Percentiles rank a stretch among this genome's conserved stretches.
These are phyloP conservation scores for Suillus decipiens DNA, from an alignment of 768 basidiomycete genomes.

Conservation along the genomic window DNA sequence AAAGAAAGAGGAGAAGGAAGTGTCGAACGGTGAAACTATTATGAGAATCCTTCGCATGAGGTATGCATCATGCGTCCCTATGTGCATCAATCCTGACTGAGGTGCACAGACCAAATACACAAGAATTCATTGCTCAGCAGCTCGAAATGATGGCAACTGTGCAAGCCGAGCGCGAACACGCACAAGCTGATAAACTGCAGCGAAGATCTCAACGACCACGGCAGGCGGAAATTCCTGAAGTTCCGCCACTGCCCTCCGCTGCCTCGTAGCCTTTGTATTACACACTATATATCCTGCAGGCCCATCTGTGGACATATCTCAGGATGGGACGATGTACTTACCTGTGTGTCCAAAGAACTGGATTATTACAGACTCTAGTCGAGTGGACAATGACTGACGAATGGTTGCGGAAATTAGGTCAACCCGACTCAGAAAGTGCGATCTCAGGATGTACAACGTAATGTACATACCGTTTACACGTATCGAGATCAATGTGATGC, in stretches of 20 bases:
- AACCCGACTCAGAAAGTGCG: neutral
- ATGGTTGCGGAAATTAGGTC: neutral
- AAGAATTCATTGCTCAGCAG: slow-evolving; percentile 88
- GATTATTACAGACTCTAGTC: neutral
- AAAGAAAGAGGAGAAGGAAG: slow-evolving; percentile 80
- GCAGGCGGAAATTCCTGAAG: slow-evolving; percentile 27
- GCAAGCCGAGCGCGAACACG: slow-evolving; percentile 79
- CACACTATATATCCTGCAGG: slow-evolving; percentile 27
- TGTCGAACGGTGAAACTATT: slow-evolving; percentile 83
- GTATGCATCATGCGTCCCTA: slow-evolving; percentile 40
- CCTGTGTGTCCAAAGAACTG: neutral
- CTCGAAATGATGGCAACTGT: slow-evolving; percentile 79
- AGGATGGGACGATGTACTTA: slow-evolving; percentile 15
- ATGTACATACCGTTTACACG: neutral
- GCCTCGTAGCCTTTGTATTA: slow-evolving; percentile 15
- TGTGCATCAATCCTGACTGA: neutral
- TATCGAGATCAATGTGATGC: neutral
- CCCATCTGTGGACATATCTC: slow-evolving; percentile 9
- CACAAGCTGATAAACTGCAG: slow-evolving; percentile 60
- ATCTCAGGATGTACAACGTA: neutral
- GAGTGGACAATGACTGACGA: neutral
- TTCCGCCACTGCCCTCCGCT: slow-evolving; percentile 33
- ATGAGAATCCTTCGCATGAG: slow-evolving; percentile 95
- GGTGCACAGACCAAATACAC: slow-evolving; percentile 63
- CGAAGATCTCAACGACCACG: slow-evolving; percentile 60